phyloP scores from a whole-genome alignment of 2,329 filamentous ascomycete genomes.

The Tolypocladium sp. region DNA sequence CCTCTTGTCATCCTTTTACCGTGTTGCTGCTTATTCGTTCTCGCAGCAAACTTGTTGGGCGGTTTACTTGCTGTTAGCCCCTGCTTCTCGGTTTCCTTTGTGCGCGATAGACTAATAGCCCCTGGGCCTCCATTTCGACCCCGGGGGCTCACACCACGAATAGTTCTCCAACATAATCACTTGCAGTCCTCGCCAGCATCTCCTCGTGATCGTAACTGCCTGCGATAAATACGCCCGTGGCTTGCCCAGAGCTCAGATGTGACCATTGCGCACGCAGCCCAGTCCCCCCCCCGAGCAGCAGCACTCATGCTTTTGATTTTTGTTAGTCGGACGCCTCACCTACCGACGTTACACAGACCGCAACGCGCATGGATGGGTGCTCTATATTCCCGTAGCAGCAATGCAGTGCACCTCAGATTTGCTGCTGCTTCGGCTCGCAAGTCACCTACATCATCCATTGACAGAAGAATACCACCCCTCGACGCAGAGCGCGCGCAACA shows the following conservation, averaged over 20 bases:
- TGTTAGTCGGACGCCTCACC: not conserved
- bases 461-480: too few species aligned
- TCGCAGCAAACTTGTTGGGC: not conserved
- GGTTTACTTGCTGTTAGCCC: not conserved
- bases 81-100: not conserved
- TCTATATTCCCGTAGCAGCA: too few species aligned
- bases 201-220: not conserved
- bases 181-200: not conserved
- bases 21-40: too few species aligned
- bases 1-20: not conserved
- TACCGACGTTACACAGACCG: not conserved
- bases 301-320: not conserved
- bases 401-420: not conserved
- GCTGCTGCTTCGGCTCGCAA: not conserved
- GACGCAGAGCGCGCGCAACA: too few species aligned
- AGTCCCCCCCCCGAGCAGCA: not conserved
- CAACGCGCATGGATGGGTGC: not conserved
- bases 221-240: too few species aligned
- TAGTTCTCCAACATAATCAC: not conserved
- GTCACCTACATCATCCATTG: not conserved
- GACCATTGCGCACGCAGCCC: not conserved
- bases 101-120: not conserved
- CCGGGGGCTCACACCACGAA: not conserved
- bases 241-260: not conserved
- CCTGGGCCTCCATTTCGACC: not conserved